Percentiles rank a stretch among this genome's conserved stretches.
These are phyloP conservation scores for Trametes meyenii DNA, from an alignment of 768 basidiomycete species.

Conservation along the genomic window DNA sequence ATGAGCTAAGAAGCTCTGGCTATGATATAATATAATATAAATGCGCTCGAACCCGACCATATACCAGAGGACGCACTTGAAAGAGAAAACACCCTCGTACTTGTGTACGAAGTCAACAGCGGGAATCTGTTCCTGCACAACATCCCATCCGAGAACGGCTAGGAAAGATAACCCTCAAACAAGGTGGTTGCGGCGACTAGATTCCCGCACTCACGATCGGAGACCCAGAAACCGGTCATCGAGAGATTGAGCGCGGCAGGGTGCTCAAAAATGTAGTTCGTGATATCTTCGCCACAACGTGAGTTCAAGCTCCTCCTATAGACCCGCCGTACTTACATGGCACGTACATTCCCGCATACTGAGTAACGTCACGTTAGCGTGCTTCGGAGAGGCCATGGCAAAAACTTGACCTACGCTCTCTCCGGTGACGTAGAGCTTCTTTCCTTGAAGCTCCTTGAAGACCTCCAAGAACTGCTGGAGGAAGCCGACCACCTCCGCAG, in stretches of 20 bases:
- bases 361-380: not conserved
- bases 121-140: conserved; percentile 71
- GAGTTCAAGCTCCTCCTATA: not conserved
- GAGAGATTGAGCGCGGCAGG: conserved; percentile 53
- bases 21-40: conserved; percentile 26
- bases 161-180: not conserved
- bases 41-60: not conserved
- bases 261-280: conserved; percentile 71
- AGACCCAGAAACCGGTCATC: conserved; percentile 73
- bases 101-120: conserved; percentile 77
- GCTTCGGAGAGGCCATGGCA: not conserved
- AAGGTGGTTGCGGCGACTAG: no score
- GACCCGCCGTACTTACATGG: conserved; percentile 45
- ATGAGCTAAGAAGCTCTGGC: conserved; percentile 62
- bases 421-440: conserved; percentile 70
- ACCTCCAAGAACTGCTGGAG: conserved; percentile 76
- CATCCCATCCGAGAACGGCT: conserved; percentile 40
- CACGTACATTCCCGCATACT: conserved; percentile 78
- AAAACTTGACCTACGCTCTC: conserved; percentile 61
- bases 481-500: conserved; percentile 60
- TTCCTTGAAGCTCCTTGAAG: conserved; percentile 71
- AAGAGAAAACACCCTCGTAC: conserved; percentile 67
- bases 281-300: conserved; percentile 55
- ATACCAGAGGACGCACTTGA: conserved; percentile 54
- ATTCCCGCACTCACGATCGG: conserved; percentile 60